Evolutionary conservation across 2,329 filamentous ascomycete genomes (phyloP).

Genomic region (Ascosphaera apis): DNA sequence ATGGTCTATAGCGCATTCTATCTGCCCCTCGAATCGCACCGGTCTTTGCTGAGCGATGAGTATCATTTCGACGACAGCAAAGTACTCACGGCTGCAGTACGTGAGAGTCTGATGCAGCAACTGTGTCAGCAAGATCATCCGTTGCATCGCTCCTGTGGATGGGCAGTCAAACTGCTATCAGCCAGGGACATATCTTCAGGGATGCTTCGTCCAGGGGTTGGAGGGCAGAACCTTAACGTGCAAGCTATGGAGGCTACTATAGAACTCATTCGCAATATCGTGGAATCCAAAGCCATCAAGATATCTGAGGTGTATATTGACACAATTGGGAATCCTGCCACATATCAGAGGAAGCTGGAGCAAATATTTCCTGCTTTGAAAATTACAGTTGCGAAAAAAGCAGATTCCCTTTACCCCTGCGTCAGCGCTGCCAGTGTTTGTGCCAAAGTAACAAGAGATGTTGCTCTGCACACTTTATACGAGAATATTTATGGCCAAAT

Average conservation of each 20-base stretch:
- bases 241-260: conserved; percentile 89
- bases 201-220: conserved; percentile 39
- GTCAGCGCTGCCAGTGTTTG: conserved; percentile 87
- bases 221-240: conserved; percentile 72
- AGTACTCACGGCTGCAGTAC: conserved; percentile 59
- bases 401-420: conserved; percentile 75
- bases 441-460: conserved; percentile 88
- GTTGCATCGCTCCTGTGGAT: conserved; percentile 46
- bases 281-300: conserved; percentile 50
- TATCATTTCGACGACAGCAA: conserved; percentile 94
- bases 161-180: conserved; percentile 61
- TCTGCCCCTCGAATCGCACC: conserved; percentile 37
- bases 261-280: conserved; percentile 52
- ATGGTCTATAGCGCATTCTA: conserved; percentile 55
- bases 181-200: conserved; percentile 59
- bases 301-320: conserved; percentile 83
- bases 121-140: conserved; percentile 44
- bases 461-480: conserved; percentile 61
- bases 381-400: conserved; percentile 70
- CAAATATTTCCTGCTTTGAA: conserved; percentile 55
- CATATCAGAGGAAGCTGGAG: conserved; percentile 69
- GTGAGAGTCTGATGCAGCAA: conserved; percentile 44
- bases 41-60: conserved; percentile 49
- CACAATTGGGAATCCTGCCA: conserved; percentile 62
- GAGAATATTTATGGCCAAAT: too few relatives aligned